phyloP scores from a whole-genome alignment of 2,329 filamentous ascomycete species.

The Colletotrichum incanum region DNA sequence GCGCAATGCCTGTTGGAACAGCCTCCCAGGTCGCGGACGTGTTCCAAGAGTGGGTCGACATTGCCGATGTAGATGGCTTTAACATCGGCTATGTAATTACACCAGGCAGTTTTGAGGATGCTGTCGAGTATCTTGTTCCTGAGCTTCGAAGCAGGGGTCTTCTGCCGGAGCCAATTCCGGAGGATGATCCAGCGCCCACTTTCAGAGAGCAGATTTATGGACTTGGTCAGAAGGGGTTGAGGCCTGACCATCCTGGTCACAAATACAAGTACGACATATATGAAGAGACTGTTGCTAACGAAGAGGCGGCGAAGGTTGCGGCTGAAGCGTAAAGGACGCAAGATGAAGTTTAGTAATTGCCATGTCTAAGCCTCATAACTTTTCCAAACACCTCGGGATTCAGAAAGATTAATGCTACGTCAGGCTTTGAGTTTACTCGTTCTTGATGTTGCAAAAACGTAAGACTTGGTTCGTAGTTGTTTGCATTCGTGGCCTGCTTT shows the following conservation, averaged over 20 bases:
- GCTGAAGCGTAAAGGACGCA: too few species aligned
- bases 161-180: slow-evolving; percentile 6
- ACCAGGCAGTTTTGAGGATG: slow-evolving; percentile 55
- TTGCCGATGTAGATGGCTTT: slow-evolving; percentile 60
- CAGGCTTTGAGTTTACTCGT: neutral
- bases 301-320: slow-evolving; percentile 2
- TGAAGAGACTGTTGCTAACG: slow-evolving; percentile 18
- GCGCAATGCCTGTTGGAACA: slow-evolving; percentile 55
- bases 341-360: neutral
- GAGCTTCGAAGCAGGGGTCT: slow-evolving; percentile 49
- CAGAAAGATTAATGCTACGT: accelerated
- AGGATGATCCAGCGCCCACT: neutral
- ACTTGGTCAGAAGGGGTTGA: slow-evolving; percentile 21
- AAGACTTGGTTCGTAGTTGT: neutral
- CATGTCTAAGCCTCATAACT: neutral
- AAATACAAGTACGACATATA: slow-evolving; percentile 32
- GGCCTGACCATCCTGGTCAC: slow-evolving; percentile 22
- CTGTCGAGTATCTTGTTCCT: slow-evolving; percentile 50
- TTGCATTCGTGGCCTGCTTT: too few species aligned
- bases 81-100: slow-evolving; percentile 60
- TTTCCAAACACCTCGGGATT: neutral
- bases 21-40: slow-evolving; percentile 61
- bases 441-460: neutral
- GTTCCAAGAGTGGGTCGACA: slow-evolving; percentile 59
- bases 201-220: slow-evolving; percentile 32